Base-by-base conservation (phyloP, 331 rosid species). In the Quercus lobata region DNA sequence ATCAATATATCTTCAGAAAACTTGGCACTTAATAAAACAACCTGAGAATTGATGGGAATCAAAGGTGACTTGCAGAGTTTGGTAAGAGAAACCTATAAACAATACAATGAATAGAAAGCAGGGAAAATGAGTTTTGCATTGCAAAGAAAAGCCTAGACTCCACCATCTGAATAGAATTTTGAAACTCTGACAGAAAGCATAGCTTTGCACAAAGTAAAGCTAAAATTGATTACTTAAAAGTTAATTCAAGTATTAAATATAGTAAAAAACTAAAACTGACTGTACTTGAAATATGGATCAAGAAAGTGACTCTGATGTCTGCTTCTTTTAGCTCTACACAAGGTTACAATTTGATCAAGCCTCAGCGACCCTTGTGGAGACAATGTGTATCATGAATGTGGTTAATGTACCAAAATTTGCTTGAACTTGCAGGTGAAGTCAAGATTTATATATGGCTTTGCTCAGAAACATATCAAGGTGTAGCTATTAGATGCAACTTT, bases 61-160 rank as follows among this genome's bases (percentile, higher is more conserved):
- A 14, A 65, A 56, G 82, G 65, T 81, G 73, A 86, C 89, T 83
- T 86, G 80, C 4, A 69, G 65, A 72, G 85, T 32, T 25, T 79
- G 88, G 71, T 65, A 76, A 74, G 82, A 57, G 74, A 72, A 62
- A 57, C 37, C 53, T 3, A 37, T 27, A 34, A 37, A 41, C 21
- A 6, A 57, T 15, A 8, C 60, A 73, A 30, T 18, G 49, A 78
- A 27, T 32, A 34, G 37, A 15, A 14, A 71, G 37, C 21, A 16
- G 21, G n/a, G 16, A 12, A 63, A 29, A 14, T 25, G 41, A 34
- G n/a, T 11, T 49, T 49, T 49, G 54, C 54, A 3, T 49, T 2
- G 54, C 17, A 49, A 14, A 41, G 49, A 17, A 34, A 72, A 46
- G 22, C 22, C 8, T 9, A 10, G 65, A 79, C 24, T 30, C 15